Conservation (phyloP, 2,329 filamentous ascomycete species). For the Sporothrix mexicana region DNA sequence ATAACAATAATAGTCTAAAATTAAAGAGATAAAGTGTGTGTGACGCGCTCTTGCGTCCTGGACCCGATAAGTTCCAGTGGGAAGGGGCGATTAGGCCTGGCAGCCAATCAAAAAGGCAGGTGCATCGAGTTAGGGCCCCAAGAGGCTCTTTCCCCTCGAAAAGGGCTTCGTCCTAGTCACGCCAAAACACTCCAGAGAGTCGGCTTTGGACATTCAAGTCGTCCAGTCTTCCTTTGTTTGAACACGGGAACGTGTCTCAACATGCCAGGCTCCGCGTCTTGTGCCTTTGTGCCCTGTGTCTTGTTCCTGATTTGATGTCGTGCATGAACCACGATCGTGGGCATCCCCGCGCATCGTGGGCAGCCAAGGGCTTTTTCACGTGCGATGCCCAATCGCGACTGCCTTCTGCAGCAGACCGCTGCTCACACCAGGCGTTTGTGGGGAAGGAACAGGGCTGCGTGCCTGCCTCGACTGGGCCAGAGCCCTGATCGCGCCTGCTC, state of each 20-base stretch:
- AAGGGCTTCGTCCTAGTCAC: constrained; percentile 5
- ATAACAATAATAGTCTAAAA: constrained; percentile 4
- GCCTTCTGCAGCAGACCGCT: constrained; percentile 21
- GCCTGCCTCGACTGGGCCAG: background rate
- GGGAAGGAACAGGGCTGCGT: constrained; percentile 24
- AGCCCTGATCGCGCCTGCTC: constrained; percentile 26
- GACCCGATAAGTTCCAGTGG: constrained; percentile 25
- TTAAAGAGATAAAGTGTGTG: constrained; percentile 28
- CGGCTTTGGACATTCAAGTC: background rate
- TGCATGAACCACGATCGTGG: background rate
- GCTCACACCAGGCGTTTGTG: constrained; percentile 22
- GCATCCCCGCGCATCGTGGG: background rate
- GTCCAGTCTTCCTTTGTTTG: background rate
- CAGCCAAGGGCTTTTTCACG: constrained; percentile 22
- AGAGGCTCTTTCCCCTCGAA: constrained; percentile 28
- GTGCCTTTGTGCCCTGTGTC: no score
- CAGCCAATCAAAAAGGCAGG: constrained; percentile 39
- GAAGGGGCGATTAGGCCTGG: constrained; percentile 26
- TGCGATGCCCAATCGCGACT: constrained; percentile 7
- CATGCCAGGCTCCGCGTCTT: background rate
- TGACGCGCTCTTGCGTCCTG: constrained; percentile 24
- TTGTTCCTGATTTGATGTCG: constrained; percentile 24
- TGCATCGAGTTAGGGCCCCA: constrained; percentile 31
- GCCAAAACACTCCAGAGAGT: background rate
- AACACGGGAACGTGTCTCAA: constrained; percentile 6